Base-by-base conservation (phyloP, 2,329 filamentous ascomycete species). In the Aspergillus carbonarius region DNA sequence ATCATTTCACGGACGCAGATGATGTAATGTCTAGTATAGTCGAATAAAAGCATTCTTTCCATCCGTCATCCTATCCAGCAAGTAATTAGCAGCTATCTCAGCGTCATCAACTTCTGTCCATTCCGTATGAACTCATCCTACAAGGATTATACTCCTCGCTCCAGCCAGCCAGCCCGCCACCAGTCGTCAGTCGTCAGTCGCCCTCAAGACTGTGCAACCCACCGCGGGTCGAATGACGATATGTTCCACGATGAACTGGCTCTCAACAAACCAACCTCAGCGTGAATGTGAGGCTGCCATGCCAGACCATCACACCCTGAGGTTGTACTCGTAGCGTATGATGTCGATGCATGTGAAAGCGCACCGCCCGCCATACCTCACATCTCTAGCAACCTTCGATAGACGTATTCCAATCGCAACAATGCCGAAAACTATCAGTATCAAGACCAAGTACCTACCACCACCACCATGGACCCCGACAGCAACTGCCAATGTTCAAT, bases 1-100 rank as follows among this genome's bases (percentile, higher is more conserved):
- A 60, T 72, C 15, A 68, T 73, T 60, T 68, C 69, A 63, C 71
- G 65, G 54, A 62, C 72, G 47, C 70, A 69, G 54, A 62, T 66
- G 59, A 54, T 68, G 15, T 51, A 9, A 32, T 8, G 9, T 32
- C 9, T 30, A n/a, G 23, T 23, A 23, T 23, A n/a, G 23, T 23
- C 5, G 23, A 23, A 23, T 23, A 23, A 23, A 23, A 23, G 23
- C 23, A 5, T 23, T 23, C n/a, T n/a, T n/a, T n/a, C n/a, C n/a
- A n/a, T n/a, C n/a, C n/a, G n/a, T n/a, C n/a, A n/a, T n/a, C n/a
- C n/a, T n/a, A n/a, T 23, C 23, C 23, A 23, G 23, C 23, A 23
- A 3, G 23, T 23, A 23, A 23, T 3, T 23, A 3, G 23, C 23
- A 23, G 3, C 23, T 23, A 23, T 23, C n/a, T n/a, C n/a, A n/a